Base-by-base conservation (phyloP, 495 filamentous ascomycete genomes). In the Aspergillus biplanus region DNA sequence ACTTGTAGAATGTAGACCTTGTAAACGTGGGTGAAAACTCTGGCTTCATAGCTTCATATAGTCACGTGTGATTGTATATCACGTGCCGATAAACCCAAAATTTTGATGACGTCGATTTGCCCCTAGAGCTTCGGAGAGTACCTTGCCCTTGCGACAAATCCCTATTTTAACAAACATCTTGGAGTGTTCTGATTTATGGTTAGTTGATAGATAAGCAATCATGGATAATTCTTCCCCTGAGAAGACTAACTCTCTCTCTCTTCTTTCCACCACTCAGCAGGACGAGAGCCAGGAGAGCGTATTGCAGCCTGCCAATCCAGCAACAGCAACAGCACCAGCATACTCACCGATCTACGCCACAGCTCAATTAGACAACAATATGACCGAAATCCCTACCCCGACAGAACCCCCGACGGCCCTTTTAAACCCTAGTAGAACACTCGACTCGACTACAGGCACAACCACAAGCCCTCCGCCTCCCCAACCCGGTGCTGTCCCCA, bases 211-310 rank as follows among this genome's bases (percentile, higher is more conserved):
- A 54, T 15, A 55, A 11, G 15, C 12, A 27, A 63, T 33, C 7
- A 63, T 88, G 33, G 84, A 87, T 78, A 83, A 78, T 21, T 76
- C 87, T 44, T 82, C 83, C 52, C 86, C 87, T 53, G 85, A 90
- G 66, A 83, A 78, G 54, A 68, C 81, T 9, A 5, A n/a, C 2
- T 6, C 39, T 39, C 31, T 21, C 39, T 5, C 37, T 9, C 12
- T 18, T 35, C 15, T 53, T 7, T 21, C 46, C 7, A 49, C 16
- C 13, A 32, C 35, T 18, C 48, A 35, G 37, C 81, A 82, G 35
- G 16, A 56, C 16, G 48, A 49, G 15, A 56, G 16, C 21, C 54
- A 54, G 80, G 79, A 53, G 73, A 83, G 73, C 85, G 63, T 27
- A 64, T 63, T 56, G 65, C 59, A 67, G 65, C 67, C 64, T 21